These are phyloP conservation scores for Diaporthe humulicola DNA, from an alignment of 2,329 filamentous ascomycete genomes.

Conservation along the genomic window DNA sequence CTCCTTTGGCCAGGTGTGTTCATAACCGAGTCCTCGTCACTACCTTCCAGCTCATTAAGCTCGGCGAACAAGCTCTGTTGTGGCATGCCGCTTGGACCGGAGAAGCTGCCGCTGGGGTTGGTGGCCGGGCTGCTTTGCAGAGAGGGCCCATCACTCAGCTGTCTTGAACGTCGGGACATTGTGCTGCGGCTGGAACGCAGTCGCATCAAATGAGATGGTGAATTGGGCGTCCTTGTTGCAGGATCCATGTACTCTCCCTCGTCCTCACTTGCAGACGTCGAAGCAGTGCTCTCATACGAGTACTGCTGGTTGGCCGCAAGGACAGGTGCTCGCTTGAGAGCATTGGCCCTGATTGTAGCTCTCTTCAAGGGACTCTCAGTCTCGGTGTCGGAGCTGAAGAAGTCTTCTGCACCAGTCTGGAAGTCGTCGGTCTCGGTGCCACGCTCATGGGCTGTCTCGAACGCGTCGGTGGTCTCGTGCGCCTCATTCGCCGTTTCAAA, in stretches of 20 bases:
- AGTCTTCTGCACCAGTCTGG: slow-evolving; percentile 89
- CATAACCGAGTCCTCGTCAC: slow-evolving; percentile 77
- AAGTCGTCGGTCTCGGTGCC: slow-evolving; percentile 94
- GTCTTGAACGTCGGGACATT: slow-evolving; percentile 70
- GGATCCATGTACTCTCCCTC: slow-evolving; percentile 66
- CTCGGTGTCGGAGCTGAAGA: slow-evolving; percentile 84
- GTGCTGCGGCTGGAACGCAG: slow-evolving; percentile 77
- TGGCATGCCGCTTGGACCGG: slow-evolving; percentile 62
- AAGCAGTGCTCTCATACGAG: slow-evolving; percentile 89
- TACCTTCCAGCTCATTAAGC: slow-evolving; percentile 82
- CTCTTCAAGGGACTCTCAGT: slow-evolving; percentile 76
- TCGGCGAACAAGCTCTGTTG: slow-evolving; percentile 91
- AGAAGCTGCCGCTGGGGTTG: slow-evolving; percentile 62
- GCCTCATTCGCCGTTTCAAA: slow-evolving; percentile 90
- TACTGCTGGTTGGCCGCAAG: slow-evolving; percentile 61
- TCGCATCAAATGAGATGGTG: slow-evolving; percentile 77
- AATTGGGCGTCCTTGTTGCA: slow-evolving; percentile 72
- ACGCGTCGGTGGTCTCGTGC: slow-evolving; percentile 79
- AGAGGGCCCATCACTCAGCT: slow-evolving; percentile 70
- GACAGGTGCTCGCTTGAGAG: slow-evolving; percentile 56
- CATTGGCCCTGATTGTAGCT: slow-evolving; percentile 44
- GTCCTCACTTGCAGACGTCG: slow-evolving; percentile 84
- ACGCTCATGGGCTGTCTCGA: slow-evolving; percentile 81
- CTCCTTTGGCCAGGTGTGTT: slow-evolving; percentile 68
- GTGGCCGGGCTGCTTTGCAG: slow-evolving; percentile 72